These are phyloP conservation scores for Caloboletus inedulis DNA, from an alignment of 1,284 basidiomycete species.

Conservation along the genomic window DNA sequence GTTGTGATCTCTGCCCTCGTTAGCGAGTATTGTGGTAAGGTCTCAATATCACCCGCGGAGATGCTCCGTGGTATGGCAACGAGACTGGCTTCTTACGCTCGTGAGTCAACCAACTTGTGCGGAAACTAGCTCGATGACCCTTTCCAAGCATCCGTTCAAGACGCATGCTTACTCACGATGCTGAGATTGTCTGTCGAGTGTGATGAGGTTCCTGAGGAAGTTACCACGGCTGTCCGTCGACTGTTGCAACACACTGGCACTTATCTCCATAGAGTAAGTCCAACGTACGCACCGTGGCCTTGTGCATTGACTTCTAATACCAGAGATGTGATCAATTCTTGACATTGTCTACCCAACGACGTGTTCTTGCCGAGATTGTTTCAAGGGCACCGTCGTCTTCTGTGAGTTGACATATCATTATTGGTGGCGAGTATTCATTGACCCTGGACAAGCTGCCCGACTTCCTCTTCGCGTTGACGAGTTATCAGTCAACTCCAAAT, in stretches of 20 bases:
- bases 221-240: slow-evolving; percentile 41
- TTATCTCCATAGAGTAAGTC: slow-evolving; percentile 54
- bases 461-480: slow-evolving; percentile 51
- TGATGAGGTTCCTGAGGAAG: slow-evolving; percentile 47
- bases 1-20: slow-evolving; percentile 62
- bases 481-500: slow-evolving; percentile 30
- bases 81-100: slow-evolving; percentile 43
- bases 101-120: slow-evolving; percentile 39
- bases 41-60: slow-evolving; percentile 49
- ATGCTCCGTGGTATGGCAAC: slow-evolving; percentile 51
- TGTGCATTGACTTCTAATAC: slow-evolving; percentile 7
- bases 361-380: slow-evolving; percentile 44
- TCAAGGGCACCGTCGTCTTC: slow-evolving; percentile 47
- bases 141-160: slow-evolving; percentile 59
- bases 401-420: slow-evolving; percentile 36
- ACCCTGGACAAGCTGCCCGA: slow-evolving; percentile 57
- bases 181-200: slow-evolving; percentile 58
- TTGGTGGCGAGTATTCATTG: background rate
- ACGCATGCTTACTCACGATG: slow-evolving; percentile 67
- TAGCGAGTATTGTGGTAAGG: slow-evolving; percentile 53
- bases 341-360: slow-evolving; percentile 43
- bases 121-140: slow-evolving; percentile 1
- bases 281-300: slow-evolving; percentile 1
- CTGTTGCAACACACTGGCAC: slow-evolving; percentile 44
- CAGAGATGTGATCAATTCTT: slow-evolving; percentile 70